phyloP scores from a whole-genome alignment of 306 rosid species.

The Purshia tridentata region DNA sequence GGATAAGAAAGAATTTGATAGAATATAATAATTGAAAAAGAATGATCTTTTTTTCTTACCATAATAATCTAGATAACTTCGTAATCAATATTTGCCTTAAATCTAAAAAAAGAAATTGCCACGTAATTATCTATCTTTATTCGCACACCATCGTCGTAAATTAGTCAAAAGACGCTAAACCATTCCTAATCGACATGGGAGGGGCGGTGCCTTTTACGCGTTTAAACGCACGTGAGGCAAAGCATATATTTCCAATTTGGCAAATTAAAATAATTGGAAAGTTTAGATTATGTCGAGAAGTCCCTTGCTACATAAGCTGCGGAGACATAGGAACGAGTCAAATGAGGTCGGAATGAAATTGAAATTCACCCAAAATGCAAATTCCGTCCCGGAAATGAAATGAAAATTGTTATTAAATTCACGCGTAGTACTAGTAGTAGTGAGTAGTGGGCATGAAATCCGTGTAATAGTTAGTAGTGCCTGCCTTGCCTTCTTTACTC shows the following conservation, averaged over 20 bases:
- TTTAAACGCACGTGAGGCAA: not conserved
- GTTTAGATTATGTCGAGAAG: not conserved
- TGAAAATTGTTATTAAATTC: slow-evolving; percentile 65
- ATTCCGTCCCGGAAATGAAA: slow-evolving; percentile 29
- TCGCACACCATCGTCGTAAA: not conserved
- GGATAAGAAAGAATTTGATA: no score
- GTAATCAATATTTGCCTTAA: not conserved
- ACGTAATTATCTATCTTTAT: not conserved
- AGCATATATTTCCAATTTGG: not conserved
- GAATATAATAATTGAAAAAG: not conserved
- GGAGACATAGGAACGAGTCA: slow-evolving; percentile 27
- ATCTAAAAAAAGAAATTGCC: not conserved
- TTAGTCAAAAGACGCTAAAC: no score
- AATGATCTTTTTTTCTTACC: not conserved
- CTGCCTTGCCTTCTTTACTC: not conserved
- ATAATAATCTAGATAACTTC: not conserved
- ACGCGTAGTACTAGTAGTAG: slow-evolving; percentile 47
- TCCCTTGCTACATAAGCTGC: slow-evolving; percentile 32
- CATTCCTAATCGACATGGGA: no score
- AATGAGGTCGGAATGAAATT: slow-evolving; percentile 99
- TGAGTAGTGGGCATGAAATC: slow-evolving; percentile 49
- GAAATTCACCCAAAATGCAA: slow-evolving; percentile 68
- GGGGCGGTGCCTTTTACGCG: not conserved
- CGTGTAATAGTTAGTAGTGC: slow-evolving; percentile 43
- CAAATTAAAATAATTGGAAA: not conserved